These are phyloP conservation scores for Camellia granthamiana DNA, from an alignment of 148 eudicot genomes.

Conservation along the genomic window DNA sequence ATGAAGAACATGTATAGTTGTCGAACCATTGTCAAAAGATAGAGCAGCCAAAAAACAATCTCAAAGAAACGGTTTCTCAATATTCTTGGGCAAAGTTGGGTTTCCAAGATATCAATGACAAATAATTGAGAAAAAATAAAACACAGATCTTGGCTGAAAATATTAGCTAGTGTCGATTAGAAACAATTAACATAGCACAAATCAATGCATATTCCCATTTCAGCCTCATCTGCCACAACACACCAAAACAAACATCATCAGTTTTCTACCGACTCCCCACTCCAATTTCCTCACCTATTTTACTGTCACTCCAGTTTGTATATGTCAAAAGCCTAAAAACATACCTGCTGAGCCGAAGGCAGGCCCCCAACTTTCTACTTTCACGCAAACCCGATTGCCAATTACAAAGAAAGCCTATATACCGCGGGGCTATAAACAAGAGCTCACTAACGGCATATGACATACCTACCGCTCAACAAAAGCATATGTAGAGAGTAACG, in stretches of 20 bases:
- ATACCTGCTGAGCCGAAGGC: background rate
- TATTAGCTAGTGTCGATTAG: background rate
- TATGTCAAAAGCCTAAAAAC: background rate
- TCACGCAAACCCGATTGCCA: background rate
- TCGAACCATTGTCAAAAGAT: no score
- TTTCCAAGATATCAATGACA: no score
- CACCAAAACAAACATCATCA: background rate
- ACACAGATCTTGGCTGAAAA: background rate
- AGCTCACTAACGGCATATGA: background rate
- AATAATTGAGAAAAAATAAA: background rate
- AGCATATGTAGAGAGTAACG: constrained; percentile 7
- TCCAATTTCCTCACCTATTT: background rate
- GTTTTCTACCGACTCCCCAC: background rate
- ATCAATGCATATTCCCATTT: constrained; percentile 1
- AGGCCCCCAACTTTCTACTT: background rate
- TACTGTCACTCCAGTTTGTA: background rate
- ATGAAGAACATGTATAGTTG: no score
- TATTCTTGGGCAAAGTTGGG: no score
- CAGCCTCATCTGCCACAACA: constrained; percentile 7
- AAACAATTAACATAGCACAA: background rate
- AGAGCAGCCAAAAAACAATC: no score
- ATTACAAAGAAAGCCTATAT: background rate
- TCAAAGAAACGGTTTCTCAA: no score
- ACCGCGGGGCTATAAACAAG: background rate
- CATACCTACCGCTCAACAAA: background rate